Conservation (phyloP, 2,329 filamentous ascomycete genomes). For the Talaromyces sp. region DNA sequence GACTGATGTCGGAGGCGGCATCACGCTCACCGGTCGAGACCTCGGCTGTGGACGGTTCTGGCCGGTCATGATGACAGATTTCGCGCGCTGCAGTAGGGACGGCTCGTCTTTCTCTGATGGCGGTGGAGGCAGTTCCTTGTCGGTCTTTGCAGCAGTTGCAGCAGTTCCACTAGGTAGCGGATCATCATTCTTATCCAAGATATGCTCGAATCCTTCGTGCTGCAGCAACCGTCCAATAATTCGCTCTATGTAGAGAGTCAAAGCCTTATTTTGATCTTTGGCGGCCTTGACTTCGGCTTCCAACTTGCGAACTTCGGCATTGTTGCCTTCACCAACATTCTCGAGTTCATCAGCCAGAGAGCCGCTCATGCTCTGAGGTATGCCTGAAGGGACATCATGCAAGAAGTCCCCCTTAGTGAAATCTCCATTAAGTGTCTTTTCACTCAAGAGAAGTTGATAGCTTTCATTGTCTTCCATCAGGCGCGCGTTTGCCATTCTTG, state of each 20-base stretch:
- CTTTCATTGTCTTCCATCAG: slow-evolving; percentile 99
- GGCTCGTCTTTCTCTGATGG: slow-evolving; percentile 55
- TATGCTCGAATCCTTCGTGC: slow-evolving; percentile 91
- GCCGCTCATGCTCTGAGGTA: slow-evolving; percentile 44
- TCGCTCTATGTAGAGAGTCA: slow-evolving; percentile 97
- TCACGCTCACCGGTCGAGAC: slow-evolving; percentile 46
- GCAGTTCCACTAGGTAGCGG: slow-evolving; percentile 29
- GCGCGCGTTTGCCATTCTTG: slow-evolving; percentile 90
- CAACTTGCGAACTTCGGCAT: slow-evolving; percentile 61
- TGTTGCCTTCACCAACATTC: slow-evolving; percentile 57
- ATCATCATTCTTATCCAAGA: slow-evolving; percentile 73
- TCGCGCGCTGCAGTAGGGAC: slow-evolving; percentile 59
- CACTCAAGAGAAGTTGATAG: slow-evolving; percentile 89
- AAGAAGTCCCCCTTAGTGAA: slow-evolving; percentile 80
- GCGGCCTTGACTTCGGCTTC: slow-evolving; percentile 75
- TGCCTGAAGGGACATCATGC: slow-evolving; percentile 52
- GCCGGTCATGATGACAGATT: slow-evolving; percentile 53
- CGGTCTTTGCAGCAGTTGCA: slow-evolving; percentile 48
- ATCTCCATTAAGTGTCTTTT: slow-evolving; percentile 93
- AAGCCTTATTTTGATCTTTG: slow-evolving; percentile 93
- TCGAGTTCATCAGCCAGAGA: slow-evolving; percentile 86
- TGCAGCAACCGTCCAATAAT: slow-evolving; percentile 94
- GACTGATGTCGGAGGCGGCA: slow-evolving; percentile 35
- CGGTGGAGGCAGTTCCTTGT: slow-evolving; percentile 82
- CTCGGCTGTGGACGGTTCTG: slow-evolving; percentile 40